phyloP scores from a whole-genome alignment of 2,329 filamentous ascomycete genomes.

The Xylariaceae sp. region DNA sequence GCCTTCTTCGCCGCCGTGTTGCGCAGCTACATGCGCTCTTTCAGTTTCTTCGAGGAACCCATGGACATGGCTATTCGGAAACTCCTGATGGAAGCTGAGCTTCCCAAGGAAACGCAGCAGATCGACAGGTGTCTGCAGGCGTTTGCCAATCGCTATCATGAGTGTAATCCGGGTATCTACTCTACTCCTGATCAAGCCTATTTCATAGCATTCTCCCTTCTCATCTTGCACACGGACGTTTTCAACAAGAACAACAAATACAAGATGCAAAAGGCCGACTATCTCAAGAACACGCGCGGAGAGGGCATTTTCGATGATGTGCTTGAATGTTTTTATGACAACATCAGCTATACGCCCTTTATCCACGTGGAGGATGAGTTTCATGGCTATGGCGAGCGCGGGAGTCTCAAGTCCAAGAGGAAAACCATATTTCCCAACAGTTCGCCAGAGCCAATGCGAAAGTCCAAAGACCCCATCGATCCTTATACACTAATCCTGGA shows the following conservation, averaged over 20 bases:
- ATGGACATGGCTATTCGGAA: conserved; percentile 98
- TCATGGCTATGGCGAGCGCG: conserved; percentile 67
- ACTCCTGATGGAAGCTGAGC: conserved; percentile 88
- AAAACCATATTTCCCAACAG: conserved; percentile 60
- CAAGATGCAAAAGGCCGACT: conserved; percentile 96
- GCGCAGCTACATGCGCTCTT: conserved; percentile 90
- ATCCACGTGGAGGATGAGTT: conserved; percentile 94
- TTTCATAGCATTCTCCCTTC: conserved; percentile 91
- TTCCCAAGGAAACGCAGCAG: conserved; percentile 96
- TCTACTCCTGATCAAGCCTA: conserved; percentile 89
- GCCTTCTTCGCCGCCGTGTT: conserved; percentile 75
- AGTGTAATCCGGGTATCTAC: conserved; percentile 97
- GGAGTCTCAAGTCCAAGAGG: conserved; percentile 64
- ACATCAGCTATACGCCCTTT: conserved; percentile 96
- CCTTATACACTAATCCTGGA: conserved; percentile 94
- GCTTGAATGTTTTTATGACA: conserved; percentile 94
- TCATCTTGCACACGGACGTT: conserved; percentile 96
- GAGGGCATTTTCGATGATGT: conserved; percentile 93
- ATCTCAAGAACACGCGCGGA: conserved; percentile 87
- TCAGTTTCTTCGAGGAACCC: conserved; percentile 91
- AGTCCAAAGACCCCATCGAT: conserved; percentile 79
- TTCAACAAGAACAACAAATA: conserved; percentile 99
- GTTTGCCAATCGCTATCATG: conserved; percentile 93
- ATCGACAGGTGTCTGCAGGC: conserved; percentile 91
- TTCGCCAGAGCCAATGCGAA: conserved; percentile 56